Conservation (phyloP, 352 stramenopile genomes). For the Phytophthora sojae region DNA sequence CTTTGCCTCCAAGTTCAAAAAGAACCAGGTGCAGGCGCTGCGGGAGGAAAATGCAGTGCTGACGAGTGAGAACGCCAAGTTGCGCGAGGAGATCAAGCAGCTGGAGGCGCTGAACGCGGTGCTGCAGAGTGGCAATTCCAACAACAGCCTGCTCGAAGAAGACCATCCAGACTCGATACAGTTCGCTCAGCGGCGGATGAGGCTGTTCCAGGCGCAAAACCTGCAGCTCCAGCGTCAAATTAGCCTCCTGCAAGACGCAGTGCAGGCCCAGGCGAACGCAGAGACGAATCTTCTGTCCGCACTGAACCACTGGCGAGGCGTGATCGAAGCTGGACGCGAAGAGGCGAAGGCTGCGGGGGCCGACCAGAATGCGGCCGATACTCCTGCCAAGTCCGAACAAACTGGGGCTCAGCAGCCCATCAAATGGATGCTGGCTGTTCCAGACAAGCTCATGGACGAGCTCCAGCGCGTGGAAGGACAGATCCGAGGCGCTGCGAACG, state of each 20-base stretch:
- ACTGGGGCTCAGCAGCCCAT: conserved; percentile 14
- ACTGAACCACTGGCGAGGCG: conserved; percentile 47
- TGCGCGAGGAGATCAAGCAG: conserved; percentile 57
- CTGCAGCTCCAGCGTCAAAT: conserved; percentile 70
- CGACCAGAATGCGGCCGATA: conserved; percentile 26
- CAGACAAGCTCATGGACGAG: conserved; percentile 44
- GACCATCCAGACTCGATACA: conserved; percentile 7
- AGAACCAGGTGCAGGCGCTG: conserved; percentile 45
- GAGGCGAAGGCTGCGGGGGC: conserved; percentile 55
- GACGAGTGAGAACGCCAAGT: conserved; percentile 45
- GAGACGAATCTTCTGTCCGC: conserved; percentile 47
- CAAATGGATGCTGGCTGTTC: conserved; percentile 57
- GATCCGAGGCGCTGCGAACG: conserved; percentile 27
- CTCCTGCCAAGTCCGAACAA: not conserved
- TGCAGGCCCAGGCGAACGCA: conserved; percentile 39
- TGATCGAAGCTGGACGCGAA: conserved; percentile 51
- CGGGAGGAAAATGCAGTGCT: conserved; percentile 54
- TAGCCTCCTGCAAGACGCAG: conserved; percentile 48
- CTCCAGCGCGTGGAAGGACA: conserved; percentile 44
- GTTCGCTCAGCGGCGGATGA: conserved; percentile 45
- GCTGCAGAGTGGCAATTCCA: conserved; percentile 42
- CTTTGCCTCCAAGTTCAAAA: conserved; percentile 54
- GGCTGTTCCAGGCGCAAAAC: conserved; percentile 62
- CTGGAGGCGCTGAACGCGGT: conserved; percentile 49
- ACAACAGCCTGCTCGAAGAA: conserved; percentile 15